phyloP scores from a whole-genome alignment of 1,284 basidiomycete genomes.

The Jaminaea rosea region DNA sequence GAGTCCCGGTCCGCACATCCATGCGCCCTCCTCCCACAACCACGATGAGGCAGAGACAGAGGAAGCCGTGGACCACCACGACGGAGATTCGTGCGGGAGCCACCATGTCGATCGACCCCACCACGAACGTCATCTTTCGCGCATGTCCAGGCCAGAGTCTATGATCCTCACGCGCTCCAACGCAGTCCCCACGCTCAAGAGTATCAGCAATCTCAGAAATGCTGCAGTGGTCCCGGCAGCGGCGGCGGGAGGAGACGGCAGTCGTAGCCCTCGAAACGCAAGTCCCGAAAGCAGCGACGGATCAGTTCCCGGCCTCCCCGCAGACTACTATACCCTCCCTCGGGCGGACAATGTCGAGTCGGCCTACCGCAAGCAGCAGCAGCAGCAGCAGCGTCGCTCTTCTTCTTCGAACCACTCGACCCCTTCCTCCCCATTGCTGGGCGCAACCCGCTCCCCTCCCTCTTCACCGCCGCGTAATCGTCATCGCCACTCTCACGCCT shows the following conservation, averaged over 20 bases:
- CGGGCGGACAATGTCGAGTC: too few relatives aligned
- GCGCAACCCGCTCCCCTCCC: not conserved
- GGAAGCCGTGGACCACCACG: not conserved
- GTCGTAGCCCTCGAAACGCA: too few relatives aligned
- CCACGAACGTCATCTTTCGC: not conserved
- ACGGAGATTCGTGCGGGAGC: too few relatives aligned
- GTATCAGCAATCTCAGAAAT: not conserved
- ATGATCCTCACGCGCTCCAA: not conserved
- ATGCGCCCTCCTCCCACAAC: not conserved
- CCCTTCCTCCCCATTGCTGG: not conserved
- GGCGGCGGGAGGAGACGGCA: not conserved
- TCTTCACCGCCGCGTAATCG: not conserved
- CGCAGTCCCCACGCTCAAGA: not conserved
- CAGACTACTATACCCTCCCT: not conserved
- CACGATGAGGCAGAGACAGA: not conserved
- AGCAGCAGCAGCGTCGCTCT: too few relatives aligned
- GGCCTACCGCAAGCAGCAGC: too few relatives aligned
- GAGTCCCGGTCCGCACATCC: constrained; percentile 3
- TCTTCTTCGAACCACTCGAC: too few relatives aligned
- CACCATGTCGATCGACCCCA: too few relatives aligned
- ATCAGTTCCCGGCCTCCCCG: not conserved
- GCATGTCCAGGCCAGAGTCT: not conserved
- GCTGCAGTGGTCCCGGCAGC: too few relatives aligned
- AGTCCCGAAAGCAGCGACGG: not conserved
- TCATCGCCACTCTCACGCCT: not conserved